Base-by-base conservation (phyloP, 2,329 filamentous ascomycete species). In the Apiospora kogelbergensis region DNA sequence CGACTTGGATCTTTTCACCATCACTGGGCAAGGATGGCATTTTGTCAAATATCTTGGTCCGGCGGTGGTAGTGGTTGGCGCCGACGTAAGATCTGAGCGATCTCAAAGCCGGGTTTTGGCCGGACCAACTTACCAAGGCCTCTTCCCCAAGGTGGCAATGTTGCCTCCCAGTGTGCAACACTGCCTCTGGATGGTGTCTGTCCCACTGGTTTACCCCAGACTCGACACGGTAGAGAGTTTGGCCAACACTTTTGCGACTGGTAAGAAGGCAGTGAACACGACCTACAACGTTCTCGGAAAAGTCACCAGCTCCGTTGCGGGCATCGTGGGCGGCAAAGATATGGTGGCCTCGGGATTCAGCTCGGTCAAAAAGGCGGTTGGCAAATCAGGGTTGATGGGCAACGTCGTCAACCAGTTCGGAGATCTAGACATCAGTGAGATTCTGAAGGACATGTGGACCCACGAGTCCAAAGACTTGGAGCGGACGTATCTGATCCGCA, bases 381-480 rank as follows among this genome's bases (percentile, higher is more conserved):
- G 96, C 65, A 99, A 99, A 81, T 92, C 90, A 1, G 96, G 96
- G 1, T 84, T 99, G 66, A 98, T 99, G 95, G 95, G 95, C 71
- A 93, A 94, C 69, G 94, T 98, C 46, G 85, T 99, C 65, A 98
- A 94, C 82, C 95, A 97, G 44, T 99, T 99, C 79, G 96, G 96
- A 68, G 96, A 98, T 73, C 91, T 99, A 70, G 96, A 98, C 76
- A 89, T 98, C 66, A 90, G 96, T 67, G 96, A 99, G 81, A 96
- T 98, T 78, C 84, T 98, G 69, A 91, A 95, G 77, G 96, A 99
- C 79, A 91, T 97, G 85, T 99, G 96, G 96, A 99, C 96, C 26
- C 96, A 99, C 77, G 95, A 98, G 66, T 95, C 92, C 67, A 99
- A 98, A 87, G 96, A 99, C 75, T 89, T 99, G 48, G 96, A 99